Conservation (phyloP, 202 grass and related monocot genomes). For the Alloteropsis angusta region DNA sequence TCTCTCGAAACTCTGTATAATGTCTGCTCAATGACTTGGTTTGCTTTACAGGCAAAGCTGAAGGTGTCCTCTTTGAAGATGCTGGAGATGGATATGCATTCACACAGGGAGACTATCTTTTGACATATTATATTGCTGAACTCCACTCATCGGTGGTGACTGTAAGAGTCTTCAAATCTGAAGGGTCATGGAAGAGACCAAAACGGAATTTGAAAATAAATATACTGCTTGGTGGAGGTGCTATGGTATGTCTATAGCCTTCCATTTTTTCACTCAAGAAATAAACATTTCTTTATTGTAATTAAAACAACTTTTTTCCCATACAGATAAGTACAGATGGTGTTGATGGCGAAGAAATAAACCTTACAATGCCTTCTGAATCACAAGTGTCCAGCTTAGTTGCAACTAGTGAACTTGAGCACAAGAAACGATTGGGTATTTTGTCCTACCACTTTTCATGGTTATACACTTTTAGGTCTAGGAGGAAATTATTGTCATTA, state of each 20-base stretch:
- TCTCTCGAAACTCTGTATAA: neutral
- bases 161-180: conserved; percentile 58
- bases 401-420: conserved; percentile 46
- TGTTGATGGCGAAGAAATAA: conserved; percentile 69
- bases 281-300: neutral
- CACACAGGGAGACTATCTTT: conserved; percentile 62
- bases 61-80: conserved; percentile 84
- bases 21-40: neutral
- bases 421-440: conserved; percentile 56
- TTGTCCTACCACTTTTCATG: neutral
- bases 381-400: conserved; percentile 57
- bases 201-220: conserved; percentile 50
- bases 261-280: neutral
- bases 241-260: conserved; percentile 49
- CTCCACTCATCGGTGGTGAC: conserved; percentile 44
- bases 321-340: conserved; percentile 58
- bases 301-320: neutral
- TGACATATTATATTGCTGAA: conserved; percentile 76
- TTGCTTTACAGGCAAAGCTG: conserved; percentile 67
- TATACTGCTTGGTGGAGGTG: conserved; percentile 79
- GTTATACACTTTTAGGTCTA: neutral
- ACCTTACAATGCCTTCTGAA: conserved; percentile 52
- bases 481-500: neutral
- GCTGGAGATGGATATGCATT: conserved; percentile 79
- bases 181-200: conserved; percentile 62